Percentiles rank a stretch among this genome's conserved stretches.
phyloP scores from a whole-genome alignment of 768 basidiomycete species.

The Boletus reticulatus region DNA sequence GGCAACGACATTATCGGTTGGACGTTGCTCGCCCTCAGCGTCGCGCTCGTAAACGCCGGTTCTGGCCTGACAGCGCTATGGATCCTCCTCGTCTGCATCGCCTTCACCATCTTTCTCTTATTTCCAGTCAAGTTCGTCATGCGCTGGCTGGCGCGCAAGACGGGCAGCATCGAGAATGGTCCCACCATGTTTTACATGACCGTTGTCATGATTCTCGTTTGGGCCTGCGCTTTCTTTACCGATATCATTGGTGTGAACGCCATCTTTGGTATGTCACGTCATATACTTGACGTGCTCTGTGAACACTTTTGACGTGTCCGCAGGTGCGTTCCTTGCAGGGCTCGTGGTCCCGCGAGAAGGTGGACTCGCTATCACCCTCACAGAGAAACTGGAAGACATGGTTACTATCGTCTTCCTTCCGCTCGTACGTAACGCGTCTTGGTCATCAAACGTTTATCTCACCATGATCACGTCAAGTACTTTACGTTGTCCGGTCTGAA shows the following conservation, averaged over 20 bases:
- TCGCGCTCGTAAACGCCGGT: slow-evolving; percentile 89
- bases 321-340: slow-evolving; percentile 80
- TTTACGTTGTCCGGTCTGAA: slow-evolving; percentile 90
- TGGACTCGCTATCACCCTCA: slow-evolving; percentile 81
- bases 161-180: slow-evolving; percentile 78
- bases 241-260: slow-evolving; percentile 91
- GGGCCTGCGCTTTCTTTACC: slow-evolving; percentile 89
- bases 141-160: slow-evolving; percentile 69
- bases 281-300: neutral
- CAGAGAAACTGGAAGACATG: slow-evolving; percentile 96
- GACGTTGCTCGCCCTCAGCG: slow-evolving; percentile 84
- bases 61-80: slow-evolving; percentile 82
- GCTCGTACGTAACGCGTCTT: slow-evolving; percentile 43
- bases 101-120: slow-evolving; percentile 75
- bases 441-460: neutral
- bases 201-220: slow-evolving; percentile 71
- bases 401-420: slow-evolving; percentile 88
- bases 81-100: slow-evolving; percentile 77
- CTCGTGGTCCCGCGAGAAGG: slow-evolving; percentile 85
- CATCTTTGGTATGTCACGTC: slow-evolving; percentile 64
- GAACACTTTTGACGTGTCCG: neutral
- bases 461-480: slow-evolving; percentile 50
- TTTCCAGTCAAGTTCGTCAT: slow-evolving; percentile 63
- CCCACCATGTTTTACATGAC: slow-evolving; percentile 93
- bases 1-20: slow-evolving; percentile 87